Conservation (phyloP, 768 basidiomycete genomes). For the Auricularia sp. region DNA sequence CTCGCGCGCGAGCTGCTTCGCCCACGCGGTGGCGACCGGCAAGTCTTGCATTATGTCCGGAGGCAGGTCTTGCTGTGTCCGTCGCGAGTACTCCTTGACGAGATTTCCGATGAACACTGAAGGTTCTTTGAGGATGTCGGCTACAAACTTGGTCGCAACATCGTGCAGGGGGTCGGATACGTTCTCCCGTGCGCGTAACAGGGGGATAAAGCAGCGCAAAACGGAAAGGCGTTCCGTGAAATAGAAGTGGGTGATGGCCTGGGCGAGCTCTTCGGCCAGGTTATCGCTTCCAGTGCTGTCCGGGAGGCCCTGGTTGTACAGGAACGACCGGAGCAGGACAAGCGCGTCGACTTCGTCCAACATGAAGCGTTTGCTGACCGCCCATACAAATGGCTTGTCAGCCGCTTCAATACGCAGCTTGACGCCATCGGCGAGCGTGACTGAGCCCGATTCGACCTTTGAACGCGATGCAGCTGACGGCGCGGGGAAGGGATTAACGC, state of each 20-base stretch:
- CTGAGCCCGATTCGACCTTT: constrained; percentile 54
- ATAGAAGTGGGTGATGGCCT: constrained; percentile 72
- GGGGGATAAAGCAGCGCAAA: constrained; percentile 58
- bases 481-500: constrained; percentile 55
- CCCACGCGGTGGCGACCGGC: constrained; percentile 51
- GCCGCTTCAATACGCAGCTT: constrained; percentile 52
- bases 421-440: constrained; percentile 59
- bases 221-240: constrained; percentile 67
- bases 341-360: constrained; percentile 78
- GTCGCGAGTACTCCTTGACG: constrained; percentile 49
- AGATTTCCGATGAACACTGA: constrained; percentile 50
- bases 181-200: constrained; percentile 63
- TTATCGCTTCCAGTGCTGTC: constrained; percentile 32
- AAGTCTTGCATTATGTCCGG: constrained; percentile 39
- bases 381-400: constrained; percentile 58
- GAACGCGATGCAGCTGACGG: constrained; percentile 59
- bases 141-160: constrained; percentile 44
- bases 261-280: constrained; percentile 49
- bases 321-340: constrained; percentile 62
- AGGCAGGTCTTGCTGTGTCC: constrained; percentile 40
- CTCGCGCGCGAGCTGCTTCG: constrained; percentile 64
- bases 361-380: constrained; percentile 60
- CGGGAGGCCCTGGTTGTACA: constrained; percentile 67
- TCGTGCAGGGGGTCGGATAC: constrained; percentile 41
- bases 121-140: constrained; percentile 53